Percentiles rank a stretch among this genome's conserved stretches.
Evolutionary conservation across 345 rosid genomes (phyloP).

Genomic region (Excoecaria cochinchinensis): DNA sequence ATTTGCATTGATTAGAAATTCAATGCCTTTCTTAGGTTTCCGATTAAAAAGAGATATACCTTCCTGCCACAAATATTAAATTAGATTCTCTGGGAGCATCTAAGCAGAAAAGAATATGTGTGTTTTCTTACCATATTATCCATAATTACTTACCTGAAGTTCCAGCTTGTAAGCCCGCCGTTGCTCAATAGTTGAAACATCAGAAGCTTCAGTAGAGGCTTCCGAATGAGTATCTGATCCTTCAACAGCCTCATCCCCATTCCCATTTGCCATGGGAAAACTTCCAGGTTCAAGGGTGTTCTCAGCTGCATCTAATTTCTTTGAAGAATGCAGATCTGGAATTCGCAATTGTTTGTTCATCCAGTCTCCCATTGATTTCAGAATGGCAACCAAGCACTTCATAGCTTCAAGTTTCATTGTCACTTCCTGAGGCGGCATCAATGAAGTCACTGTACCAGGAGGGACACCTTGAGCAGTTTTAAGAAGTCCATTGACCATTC

Average conservation of each 20-base stretch:
- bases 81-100: constrained; percentile 32
- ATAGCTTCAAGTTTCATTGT: constrained; percentile 95
- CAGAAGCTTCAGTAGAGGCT: constrained; percentile 76
- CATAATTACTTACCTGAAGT: constrained; percentile 64
- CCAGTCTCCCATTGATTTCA: constrained; percentile 99
- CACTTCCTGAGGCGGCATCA: constrained; percentile 91
- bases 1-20: constrained; percentile 88
- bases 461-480: constrained; percentile 99
- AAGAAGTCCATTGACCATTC: constrained; percentile 99
- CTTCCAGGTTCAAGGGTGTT: constrained; percentile 61
- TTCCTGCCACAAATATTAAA: constrained; percentile 82
- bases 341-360: constrained; percentile 90
- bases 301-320: constrained; percentile 59
- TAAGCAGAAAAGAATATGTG: constrained; percentile 8
- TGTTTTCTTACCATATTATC: constrained; percentile 8
- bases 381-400: constrained; percentile 90
- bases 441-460: constrained; percentile 72
- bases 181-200: constrained; percentile 86
- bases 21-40: constrained; percentile 97
- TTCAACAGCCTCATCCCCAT: constrained; percentile 72
- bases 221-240: constrained; percentile 92
- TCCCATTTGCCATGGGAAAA: constrained; percentile 72
- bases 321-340: constrained; percentile 77
- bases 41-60: constrained; percentile 97
- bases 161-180: constrained; percentile 99